These are phyloP conservation scores for Lippia alba DNA, from an alignment of 305 asterid genomes.

Conservation along the genomic window DNA sequence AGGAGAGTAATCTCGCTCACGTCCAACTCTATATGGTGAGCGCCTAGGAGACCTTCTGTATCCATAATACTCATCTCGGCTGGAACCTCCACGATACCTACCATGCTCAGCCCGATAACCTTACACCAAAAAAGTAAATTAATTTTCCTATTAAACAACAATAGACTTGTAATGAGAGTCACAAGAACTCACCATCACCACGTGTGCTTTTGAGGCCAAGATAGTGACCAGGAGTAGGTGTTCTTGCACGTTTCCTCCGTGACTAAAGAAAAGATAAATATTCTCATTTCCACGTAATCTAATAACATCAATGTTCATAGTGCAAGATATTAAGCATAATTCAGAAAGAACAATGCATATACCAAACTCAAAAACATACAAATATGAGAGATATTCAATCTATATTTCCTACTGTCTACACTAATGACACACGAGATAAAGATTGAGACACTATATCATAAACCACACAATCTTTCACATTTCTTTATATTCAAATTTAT, in stretches of 20 bases:
- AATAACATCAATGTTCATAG: conserved; percentile 28
- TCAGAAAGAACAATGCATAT: no score
- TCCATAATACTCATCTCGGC: conserved; percentile 79
- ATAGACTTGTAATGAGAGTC: conserved; percentile 20
- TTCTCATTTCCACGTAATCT: conserved; percentile 33
- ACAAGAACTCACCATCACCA: conserved; percentile 64
- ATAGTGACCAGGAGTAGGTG: conserved; percentile 98
- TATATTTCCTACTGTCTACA: conserved; percentile 28
- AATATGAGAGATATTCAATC: conserved; percentile 6
- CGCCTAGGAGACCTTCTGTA: conserved; percentile 70
- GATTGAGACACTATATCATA: conserved; percentile 19
- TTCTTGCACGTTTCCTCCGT: conserved; percentile 88
- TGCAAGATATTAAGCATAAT: conserved; percentile 21
- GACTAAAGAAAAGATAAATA: conserved; percentile 61
- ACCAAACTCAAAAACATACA: conserved; percentile 1
- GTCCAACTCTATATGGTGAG: conserved; percentile 62
- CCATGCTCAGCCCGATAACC: conserved; percentile 62
- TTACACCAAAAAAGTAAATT: conserved; percentile 37
- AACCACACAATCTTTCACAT: conserved; percentile 17
- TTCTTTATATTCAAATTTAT: conserved; percentile 32
- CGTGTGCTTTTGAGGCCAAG: conserved; percentile 90
- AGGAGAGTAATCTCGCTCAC: conserved; percentile 64
- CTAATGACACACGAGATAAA: conserved; percentile 30
- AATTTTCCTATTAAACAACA: conserved; percentile 10
- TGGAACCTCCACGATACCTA: conserved; percentile 72